Evolutionary conservation across 176 grass and related monocot species (phyloP).

Genomic region (Lolium multiflorum): DNA sequence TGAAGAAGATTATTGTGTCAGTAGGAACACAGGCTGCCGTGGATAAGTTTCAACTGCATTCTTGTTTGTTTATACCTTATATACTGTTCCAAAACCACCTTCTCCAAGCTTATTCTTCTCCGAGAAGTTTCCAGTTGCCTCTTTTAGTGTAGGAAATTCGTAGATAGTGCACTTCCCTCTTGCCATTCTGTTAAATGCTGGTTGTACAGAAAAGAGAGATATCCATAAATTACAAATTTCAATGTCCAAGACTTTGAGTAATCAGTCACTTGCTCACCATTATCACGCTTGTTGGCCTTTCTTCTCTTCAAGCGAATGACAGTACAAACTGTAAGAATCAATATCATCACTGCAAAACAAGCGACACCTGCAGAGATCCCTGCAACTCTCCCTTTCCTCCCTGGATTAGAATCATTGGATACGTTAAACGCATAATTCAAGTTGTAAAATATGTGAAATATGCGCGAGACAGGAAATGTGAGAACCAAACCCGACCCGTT

Average conservation of each 20-base stretch:
- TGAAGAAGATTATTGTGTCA: slow-evolving; percentile 30
- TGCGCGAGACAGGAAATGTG: not conserved
- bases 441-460: not conserved
- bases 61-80: slow-evolving; percentile 40
- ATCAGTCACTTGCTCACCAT: slow-evolving; percentile 31
- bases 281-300: slow-evolving; percentile 16
- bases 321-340: slow-evolving; percentile 34
- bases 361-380: slow-evolving; percentile 34
- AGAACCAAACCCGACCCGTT: slow-evolving; percentile 1
- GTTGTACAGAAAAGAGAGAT: not conserved
- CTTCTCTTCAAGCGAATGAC: slow-evolving; percentile 42
- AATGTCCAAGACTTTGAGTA: slow-evolving; percentile 5
- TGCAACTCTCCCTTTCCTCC: slow-evolving; percentile 24
- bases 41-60: not conserved
- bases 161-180: slow-evolving; percentile 54
- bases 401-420: slow-evolving; percentile 26
- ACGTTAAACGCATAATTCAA: not conserved
- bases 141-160: slow-evolving; percentile 43
- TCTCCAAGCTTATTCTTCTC: slow-evolving; percentile 50
- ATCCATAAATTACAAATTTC: not conserved
- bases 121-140: slow-evolving; percentile 59
- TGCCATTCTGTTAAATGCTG: slow-evolving; percentile 43
- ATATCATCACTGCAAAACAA: slow-evolving; percentile 31
- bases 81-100: slow-evolving; percentile 56
- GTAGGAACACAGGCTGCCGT: not conserved